These are phyloP conservation scores for Bauhinia variegata DNA, from an alignment of 306 rosid genomes.

Conservation along the genomic window DNA sequence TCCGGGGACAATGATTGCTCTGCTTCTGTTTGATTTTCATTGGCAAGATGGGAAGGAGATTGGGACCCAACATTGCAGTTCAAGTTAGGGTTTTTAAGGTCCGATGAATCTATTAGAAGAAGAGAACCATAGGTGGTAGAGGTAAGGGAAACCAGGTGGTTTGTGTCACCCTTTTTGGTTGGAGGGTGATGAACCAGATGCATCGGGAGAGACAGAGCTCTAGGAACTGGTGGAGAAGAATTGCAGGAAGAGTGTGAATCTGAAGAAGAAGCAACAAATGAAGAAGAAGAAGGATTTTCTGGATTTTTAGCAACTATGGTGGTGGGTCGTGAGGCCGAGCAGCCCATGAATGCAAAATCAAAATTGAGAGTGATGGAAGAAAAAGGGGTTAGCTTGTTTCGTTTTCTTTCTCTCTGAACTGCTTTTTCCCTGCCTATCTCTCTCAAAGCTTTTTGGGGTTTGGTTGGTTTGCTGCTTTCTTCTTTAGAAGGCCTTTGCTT, in stretches of 20 bases:
- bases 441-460: conserved; percentile 32
- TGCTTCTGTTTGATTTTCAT: conserved; percentile 15
- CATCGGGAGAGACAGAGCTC: conserved; percentile 42
- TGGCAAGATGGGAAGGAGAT: conserved; percentile 22
- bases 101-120: conserved; percentile 50
- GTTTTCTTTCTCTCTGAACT: conserved; percentile 21
- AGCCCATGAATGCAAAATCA: conserved; percentile 66
- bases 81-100: conserved; percentile 47
- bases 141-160: conserved; percentile 54
- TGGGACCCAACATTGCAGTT: conserved; percentile 10
- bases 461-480: not conserved
- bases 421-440: not conserved
- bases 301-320: conserved; percentile 47
- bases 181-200: conserved; percentile 55
- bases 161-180: conserved; percentile 48
- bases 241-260: conserved; percentile 28
- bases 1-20: conserved; percentile 67
- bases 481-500: conserved; percentile 25
- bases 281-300: conserved; percentile 38
- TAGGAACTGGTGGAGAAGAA: conserved; percentile 49
- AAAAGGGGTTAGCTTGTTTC: conserved; percentile 5
- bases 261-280: conserved; percentile 25
- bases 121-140: conserved; percentile 66
- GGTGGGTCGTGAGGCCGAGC: conserved; percentile 75
- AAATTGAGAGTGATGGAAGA: conserved; percentile 1